phyloP scores from a whole-genome alignment of 352 stramenopile genomes.

The Globisporangium nagaii region DNA sequence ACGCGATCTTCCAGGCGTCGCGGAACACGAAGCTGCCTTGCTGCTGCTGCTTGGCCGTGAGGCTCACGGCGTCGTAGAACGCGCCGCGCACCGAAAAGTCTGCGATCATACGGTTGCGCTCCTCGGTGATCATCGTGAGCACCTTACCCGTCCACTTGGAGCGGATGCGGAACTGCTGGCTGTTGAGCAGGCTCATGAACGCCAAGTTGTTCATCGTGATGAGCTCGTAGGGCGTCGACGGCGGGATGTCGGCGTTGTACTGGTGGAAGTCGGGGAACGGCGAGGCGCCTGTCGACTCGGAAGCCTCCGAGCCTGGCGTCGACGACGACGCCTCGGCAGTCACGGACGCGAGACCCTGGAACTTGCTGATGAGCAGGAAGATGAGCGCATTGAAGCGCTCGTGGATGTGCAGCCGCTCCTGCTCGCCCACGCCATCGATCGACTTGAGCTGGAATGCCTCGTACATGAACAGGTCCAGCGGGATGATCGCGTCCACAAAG shows the following conservation, averaged over 20 bases:
- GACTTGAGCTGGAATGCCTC: constrained; percentile 49
- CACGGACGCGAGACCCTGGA: constrained; percentile 26
- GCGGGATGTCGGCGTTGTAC: constrained; percentile 34
- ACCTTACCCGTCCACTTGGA: constrained; percentile 43
- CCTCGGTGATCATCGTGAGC: constrained; percentile 46
- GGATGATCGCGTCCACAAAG: constrained; percentile 39
- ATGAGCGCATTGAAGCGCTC: constrained; percentile 34
- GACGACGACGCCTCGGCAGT: constrained; percentile 27
- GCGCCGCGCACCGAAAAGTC: constrained; percentile 30
- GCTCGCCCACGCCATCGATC: constrained; percentile 32
- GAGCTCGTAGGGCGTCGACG: constrained; percentile 45
- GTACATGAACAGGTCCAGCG: constrained; percentile 54
- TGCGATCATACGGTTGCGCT: constrained; percentile 45
- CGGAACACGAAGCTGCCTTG: constrained; percentile 19
- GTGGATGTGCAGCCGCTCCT: constrained; percentile 30
- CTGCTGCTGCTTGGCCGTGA: constrained; percentile 33
- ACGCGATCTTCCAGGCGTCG: constrained; percentile 31
- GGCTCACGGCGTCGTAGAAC: constrained; percentile 34
- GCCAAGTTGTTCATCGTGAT: constrained; percentile 41
- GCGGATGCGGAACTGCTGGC: constrained; percentile 36
- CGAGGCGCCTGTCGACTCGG: not conserved
- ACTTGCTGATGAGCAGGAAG: constrained; percentile 34
- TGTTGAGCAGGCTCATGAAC: constrained; percentile 47
- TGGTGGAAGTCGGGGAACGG: constrained; percentile 32
- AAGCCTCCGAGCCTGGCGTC: not conserved